Evolutionary conservation across 768 basidiomycete genomes (phyloP).

Genomic region (Galerina marginata): DNA sequence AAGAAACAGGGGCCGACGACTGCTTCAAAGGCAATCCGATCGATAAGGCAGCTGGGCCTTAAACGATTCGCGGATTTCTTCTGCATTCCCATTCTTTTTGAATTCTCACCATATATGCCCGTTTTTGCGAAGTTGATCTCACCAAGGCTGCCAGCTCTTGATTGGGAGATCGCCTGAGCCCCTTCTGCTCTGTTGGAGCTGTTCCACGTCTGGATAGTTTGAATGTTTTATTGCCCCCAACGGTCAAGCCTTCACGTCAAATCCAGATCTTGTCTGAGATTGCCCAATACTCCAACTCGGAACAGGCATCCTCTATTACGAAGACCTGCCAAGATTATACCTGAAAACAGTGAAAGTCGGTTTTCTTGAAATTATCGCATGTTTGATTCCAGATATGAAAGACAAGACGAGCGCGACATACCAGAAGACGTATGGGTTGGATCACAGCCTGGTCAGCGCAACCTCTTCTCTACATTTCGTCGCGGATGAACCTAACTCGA

Average conservation of each 20-base stretch:
- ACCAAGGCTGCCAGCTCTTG: constrained; percentile 77
- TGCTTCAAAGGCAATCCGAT: constrained; percentile 53
- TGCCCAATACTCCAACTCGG: constrained; percentile 73
- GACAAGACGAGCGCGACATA: constrained; percentile 50
- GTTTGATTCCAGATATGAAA: constrained; percentile 66
- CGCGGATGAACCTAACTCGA: constrained; percentile 90
- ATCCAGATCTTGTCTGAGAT: constrained; percentile 82
- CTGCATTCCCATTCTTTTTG: constrained; percentile 71
- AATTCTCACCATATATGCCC: constrained; percentile 75
- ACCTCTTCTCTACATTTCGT: constrained; percentile 70
- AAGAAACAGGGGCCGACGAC: constrained; percentile 33
- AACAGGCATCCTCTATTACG: constrained; percentile 86
- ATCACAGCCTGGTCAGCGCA: constrained; percentile 68
- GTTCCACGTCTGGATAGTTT: constrained; percentile 76
- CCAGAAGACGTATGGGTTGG: constrained; percentile 65
- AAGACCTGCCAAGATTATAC: constrained; percentile 73
- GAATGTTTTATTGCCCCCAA: constrained; percentile 80
- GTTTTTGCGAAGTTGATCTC: constrained; percentile 78
- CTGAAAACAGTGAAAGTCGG: constrained; percentile 87
- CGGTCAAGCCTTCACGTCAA: constrained; percentile 65
- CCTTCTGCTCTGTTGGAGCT: constrained; percentile 92
- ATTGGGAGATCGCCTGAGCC: constrained; percentile 88
- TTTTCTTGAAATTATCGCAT: constrained; percentile 75
- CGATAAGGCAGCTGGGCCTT: constrained; percentile 81
- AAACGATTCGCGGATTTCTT: constrained; percentile 91